A percentile compares a stretch with the other conserved stretches of the same genome.
These are phyloP conservation scores for Clavispora phyllophila DNA, from an alignment of 805 yeast genomes.

Conservation along the genomic window DNA sequence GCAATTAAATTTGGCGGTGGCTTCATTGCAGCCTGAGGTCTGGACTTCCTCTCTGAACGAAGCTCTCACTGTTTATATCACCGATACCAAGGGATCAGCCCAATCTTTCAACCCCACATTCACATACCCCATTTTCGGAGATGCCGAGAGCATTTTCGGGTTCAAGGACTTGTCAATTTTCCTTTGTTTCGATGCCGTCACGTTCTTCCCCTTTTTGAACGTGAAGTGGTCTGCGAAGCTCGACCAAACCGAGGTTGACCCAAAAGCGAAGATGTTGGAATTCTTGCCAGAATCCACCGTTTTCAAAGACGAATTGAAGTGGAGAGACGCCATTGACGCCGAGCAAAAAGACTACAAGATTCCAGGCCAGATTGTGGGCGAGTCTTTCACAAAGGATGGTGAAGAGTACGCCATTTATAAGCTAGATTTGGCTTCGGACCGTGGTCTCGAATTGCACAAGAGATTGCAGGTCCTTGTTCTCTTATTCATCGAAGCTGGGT, in stretches of 20 bases:
- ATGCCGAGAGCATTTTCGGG: conserved; percentile 83
- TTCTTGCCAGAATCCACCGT: conserved; percentile 60
- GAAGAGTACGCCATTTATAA: conserved; percentile 50
- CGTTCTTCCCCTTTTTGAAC: conserved; percentile 68
- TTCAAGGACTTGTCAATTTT: conserved; percentile 64
- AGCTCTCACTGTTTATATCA: conserved; percentile 50
- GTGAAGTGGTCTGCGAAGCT: conserved; percentile 53
- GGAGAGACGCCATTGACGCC: conserved; percentile 53
- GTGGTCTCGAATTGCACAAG: conserved; percentile 51
- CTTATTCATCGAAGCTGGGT: conserved; percentile 89
- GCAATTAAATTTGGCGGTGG: conserved; percentile 8
- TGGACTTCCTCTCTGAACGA: conserved; percentile 79
- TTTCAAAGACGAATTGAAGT: conserved; percentile 56
- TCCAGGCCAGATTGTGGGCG: conserved; percentile 33
- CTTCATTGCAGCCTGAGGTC: conserved; percentile 50
- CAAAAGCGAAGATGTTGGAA: conserved; percentile 47
- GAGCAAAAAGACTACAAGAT: conserved; percentile 42
- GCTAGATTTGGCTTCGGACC: conserved; percentile 35
- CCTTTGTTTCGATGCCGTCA: conserved; percentile 64
- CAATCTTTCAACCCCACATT: conserved; percentile 65
- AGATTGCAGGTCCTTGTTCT: conserved; percentile 77
- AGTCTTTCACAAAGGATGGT: conserved; percentile 29
- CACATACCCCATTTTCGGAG: conserved; percentile 94
- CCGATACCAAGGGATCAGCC: conserved; percentile 54
- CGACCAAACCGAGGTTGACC: conserved; percentile 54